Evolutionary conservation across 495 filamentous ascomycete species (phyloP).

Genomic region (Xeromyces bisporus): DNA sequence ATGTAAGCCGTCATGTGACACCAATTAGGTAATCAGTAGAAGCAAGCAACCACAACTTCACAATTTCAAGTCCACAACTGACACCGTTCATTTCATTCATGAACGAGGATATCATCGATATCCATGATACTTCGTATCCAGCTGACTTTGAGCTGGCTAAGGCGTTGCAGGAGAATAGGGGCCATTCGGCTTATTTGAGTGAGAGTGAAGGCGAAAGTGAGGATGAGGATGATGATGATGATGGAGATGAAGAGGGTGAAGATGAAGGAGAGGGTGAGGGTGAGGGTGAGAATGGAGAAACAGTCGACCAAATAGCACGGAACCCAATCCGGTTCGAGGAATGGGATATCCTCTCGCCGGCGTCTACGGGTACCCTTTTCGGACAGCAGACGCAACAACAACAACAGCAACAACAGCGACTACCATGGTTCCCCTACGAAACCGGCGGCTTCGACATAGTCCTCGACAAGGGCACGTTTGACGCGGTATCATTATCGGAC

Average conservation of each 20-base stretch:
- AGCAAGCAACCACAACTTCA: no score
- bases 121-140: no score
- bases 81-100: no score
- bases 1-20: no score
- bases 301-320: no score
- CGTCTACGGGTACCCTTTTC: conserved; percentile 19
- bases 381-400: conserved; percentile 13
- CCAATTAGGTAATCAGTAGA: no score
- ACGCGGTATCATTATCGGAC: conserved; percentile 63
- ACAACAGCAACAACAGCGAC: background rate
- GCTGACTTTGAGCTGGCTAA: conserved; percentile 58
- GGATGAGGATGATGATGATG: no score
- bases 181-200: conserved; percentile 28
- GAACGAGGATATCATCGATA: no score
- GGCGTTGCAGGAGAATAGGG: conserved; percentile 29
- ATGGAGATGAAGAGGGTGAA: conserved; percentile 16
- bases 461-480: conserved; percentile 93
- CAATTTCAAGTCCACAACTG: no score
- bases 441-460: conserved; percentile 60
- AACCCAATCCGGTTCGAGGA: conserved; percentile 41
- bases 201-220: no score
- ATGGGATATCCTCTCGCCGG: conserved; percentile 63
- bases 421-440: conserved; percentile 17
- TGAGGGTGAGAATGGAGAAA: conserved; percentile 10
- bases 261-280: conserved; percentile 9